Base-by-base conservation (phyloP, 2,329 filamentous ascomycete species). In the Plectosphaerella cucumerina region DNA sequence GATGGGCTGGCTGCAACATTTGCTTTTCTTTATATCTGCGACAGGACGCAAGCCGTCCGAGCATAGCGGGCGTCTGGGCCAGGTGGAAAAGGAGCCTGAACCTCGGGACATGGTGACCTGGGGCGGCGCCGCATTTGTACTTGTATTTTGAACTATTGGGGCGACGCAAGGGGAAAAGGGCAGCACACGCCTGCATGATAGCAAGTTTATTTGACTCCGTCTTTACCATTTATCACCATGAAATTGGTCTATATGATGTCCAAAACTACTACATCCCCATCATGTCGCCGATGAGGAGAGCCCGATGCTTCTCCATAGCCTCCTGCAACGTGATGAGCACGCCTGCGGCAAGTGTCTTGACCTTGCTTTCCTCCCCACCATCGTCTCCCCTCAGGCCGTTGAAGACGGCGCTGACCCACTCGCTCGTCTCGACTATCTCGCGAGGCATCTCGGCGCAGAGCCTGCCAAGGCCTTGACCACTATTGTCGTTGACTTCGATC, bases 381-480 rank as follows among this genome's bases (percentile, higher is more conserved):
- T 75, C 75, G 0, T 73, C 73, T 0, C 78, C 78, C 26, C 74
- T 70, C 8, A 71, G 73, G 33, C 74, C 74, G 53, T 87, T 82
- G 67, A 97, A 95, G 2, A 97, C 80, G 50, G 76, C 76, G 42
- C 84, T 79, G 2, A 89, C 87, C 94, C 94, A 99, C 62, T 90
- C 88, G 60, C 89, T 82, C 53, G 90, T 88, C 76, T 97, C 93
- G 48, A 96, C 77, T 20, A 97, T 72, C 65, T 93, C 85, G 50
- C 84, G 82, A 1, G 88, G 85, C 59, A 90, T 82, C 51, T 86
- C 82, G 53, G 85, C 82, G 46, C 90, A 93, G 3, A 99, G 67
- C 2, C 83, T 76, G 58, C 84, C 75, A 70, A 87, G 82, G 46
- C 83, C 80, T 3, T 35, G 15, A 14, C 49, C 53, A 14, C 44